phyloP scores from a whole-genome alignment of 2,329 filamentous ascomycete genomes.

The Grosmannia penicillata region DNA sequence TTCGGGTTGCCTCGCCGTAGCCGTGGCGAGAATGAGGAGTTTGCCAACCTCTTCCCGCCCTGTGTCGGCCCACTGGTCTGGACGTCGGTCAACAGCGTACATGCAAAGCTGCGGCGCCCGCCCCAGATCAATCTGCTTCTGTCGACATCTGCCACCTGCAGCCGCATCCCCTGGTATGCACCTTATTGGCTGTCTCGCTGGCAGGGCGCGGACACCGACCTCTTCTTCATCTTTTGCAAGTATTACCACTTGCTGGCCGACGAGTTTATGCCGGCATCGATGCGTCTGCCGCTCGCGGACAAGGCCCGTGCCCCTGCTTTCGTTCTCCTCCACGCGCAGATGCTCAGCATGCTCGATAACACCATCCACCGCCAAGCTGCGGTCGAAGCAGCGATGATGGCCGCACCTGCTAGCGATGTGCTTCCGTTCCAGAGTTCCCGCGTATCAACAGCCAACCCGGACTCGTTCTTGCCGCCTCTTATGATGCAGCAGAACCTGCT shows the following conservation, averaged over 20 bases:
- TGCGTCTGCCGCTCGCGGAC: conserved; percentile 34
- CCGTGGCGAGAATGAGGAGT: conserved; percentile 44
- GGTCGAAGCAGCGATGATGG: conserved; percentile 24
- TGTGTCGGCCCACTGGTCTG: conserved; percentile 42
- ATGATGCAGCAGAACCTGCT: conserved; percentile 48
- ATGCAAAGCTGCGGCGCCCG: conserved; percentile 47
- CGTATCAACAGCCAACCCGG: conserved; percentile 16
- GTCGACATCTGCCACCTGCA: conserved; percentile 17
- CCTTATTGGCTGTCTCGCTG: conserved; percentile 66
- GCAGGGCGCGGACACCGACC: conserved; percentile 74
- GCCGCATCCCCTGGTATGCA: conserved; percentile 67
- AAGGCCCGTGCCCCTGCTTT: conserved; percentile 59
- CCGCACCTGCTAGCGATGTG: conserved; percentile 23
- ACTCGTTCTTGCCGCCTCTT: conserved; percentile 35
- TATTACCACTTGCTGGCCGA: conserved; percentile 69
- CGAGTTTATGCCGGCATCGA: conserved; percentile 46
- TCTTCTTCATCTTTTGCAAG: conserved; percentile 86
- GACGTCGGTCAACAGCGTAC: conserved; percentile 34
- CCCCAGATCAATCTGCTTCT: conserved; percentile 34
- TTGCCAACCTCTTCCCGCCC: conserved; percentile 56
- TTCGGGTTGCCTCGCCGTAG: conserved; percentile 46
- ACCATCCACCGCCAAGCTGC: conserved; percentile 65
- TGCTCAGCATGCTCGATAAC: conserved; percentile 64
- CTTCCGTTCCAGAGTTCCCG: too few species aligned
- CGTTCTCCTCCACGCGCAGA: conserved; percentile 67